Percentiles rank a stretch among this genome's conserved stretches.
Conservation (phyloP, 345 rosid genomes). For the Brassica juncea region DNA sequence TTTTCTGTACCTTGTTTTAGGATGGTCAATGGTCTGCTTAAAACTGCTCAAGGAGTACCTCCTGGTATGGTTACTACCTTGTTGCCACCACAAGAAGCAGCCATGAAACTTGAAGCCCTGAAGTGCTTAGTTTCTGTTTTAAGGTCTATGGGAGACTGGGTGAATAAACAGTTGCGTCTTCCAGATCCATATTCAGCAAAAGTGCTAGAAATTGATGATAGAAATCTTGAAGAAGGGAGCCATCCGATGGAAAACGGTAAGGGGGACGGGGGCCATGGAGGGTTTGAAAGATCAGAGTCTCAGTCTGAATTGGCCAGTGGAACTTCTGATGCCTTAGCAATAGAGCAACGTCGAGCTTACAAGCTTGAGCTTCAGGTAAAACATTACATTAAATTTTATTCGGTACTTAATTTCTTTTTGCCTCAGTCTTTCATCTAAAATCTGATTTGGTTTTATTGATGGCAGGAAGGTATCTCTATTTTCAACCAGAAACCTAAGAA, state of each 20-base stretch:
- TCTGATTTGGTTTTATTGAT: constrained; percentile 50
- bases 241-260: constrained; percentile 74
- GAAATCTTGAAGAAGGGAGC: constrained; percentile 61
- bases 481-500: constrained; percentile 95
- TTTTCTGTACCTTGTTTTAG: constrained; percentile 45
- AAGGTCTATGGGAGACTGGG: constrained; percentile 99
- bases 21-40: constrained; percentile 99
- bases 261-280: constrained; percentile 70
- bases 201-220: constrained; percentile 64
- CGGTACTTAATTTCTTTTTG: background rate
- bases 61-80: constrained; percentile 79
- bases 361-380: constrained; percentile 98
- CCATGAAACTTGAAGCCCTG: constrained; percentile 97
- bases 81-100: constrained; percentile 89
- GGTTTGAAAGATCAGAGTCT: constrained; percentile 83
- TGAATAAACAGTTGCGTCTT: constrained; percentile 90
- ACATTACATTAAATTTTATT: constrained; percentile 12
- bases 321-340: constrained; percentile 76
- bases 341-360: constrained; percentile 99
- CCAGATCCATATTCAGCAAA: constrained; percentile 79
- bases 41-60: constrained; percentile 98
- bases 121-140: constrained; percentile 90
- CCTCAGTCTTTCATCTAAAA: constrained; percentile 30
- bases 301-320: constrained; percentile 84
- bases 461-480: constrained; percentile 99